Evolutionary conservation across 108 stramenopile genomes (phyloP).

Genomic region (Asterionellopsis glacialis): DNA sequence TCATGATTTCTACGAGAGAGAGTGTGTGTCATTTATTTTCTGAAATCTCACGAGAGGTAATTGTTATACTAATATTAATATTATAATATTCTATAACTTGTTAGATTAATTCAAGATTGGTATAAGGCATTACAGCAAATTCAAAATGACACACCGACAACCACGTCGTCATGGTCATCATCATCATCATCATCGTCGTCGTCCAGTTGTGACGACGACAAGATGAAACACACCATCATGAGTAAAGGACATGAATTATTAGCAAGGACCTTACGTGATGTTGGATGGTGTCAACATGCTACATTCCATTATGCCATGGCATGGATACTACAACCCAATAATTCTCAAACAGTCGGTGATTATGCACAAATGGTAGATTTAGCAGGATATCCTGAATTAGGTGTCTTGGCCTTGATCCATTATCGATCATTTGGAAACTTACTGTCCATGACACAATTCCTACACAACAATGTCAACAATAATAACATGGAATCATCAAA

Average conservation of each 20-base stretch:
- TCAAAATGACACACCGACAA: too few species aligned
- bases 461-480: not conserved
- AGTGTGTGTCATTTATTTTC: too few species aligned
- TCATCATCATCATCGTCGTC: slow-evolving; percentile 1
- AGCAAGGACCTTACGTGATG: slow-evolving; percentile 45
- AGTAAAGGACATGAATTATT: slow-evolving; percentile 32
- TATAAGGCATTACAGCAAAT: too few species aligned
- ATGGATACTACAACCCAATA: slow-evolving; percentile 20
- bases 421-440: slow-evolving; percentile 21
- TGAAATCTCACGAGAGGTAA: too few species aligned
- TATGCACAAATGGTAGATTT: slow-evolving; percentile 65
- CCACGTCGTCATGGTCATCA: too few species aligned
- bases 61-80: too few species aligned
- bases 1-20: too few species aligned
- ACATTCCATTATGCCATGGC: slow-evolving; percentile 50
- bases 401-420: slow-evolving; percentile 30
- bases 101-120: not conserved
- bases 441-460: not conserved
- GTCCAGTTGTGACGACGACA: too few species aligned
- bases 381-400: slow-evolving; percentile 52
- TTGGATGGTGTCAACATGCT: slow-evolving; percentile 36
- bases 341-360: slow-evolving; percentile 35
- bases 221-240: too few species aligned
- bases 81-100: too few species aligned
- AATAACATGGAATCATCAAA: not conserved